Base-by-base conservation (phyloP, 2,329 filamentous ascomycete genomes). In the Aspergillus tubingensis region DNA sequence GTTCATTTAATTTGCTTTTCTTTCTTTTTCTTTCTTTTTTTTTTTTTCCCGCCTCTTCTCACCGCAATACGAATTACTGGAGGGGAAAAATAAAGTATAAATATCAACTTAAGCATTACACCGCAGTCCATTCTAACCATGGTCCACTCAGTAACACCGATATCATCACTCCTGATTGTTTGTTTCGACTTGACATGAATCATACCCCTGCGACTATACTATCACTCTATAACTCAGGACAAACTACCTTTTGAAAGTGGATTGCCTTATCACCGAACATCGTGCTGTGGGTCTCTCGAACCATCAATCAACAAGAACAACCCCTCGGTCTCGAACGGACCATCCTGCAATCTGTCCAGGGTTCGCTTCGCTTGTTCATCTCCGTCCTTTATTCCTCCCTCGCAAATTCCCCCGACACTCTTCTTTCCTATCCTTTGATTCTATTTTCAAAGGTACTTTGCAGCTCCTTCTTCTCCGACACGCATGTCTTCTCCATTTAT, bases 261-360 rank as follows among this genome's bases (percentile, higher is more conserved):
- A 8, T 25, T 27, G 47, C 47, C 25, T 49, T 49, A 49, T 49
- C 47, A n/a, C 13, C 47, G 25, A 11, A 5, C 27, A 30, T 36
- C 32, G 32, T 30, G 15, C 47, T 2, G 47, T 50, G 47, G 47
- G 47, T 32, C 47, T 30, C 11, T 50, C 19, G 23, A 50, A 50
- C 47, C 23, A 30, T 50, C 47, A 44, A 17, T 50, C 47, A 44
- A 44, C 41, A 21, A 44, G 13, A 48, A 48, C 44, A 49, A 49
- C 19, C 21, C 44, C 11, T 49, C 44, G 23, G 21, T 49, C 44
- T 49, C 44, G 44, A 50, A 50, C 47, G 25, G 47, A 50, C 25
- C 47, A 50, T 30, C 47, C 47, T 50, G 47, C 25, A 50, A 50
- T 50, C 47, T 50, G 47, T 30, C 47, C 47, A 27, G 47, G 25